phyloP scores from a whole-genome alignment of 768 basidiomycete genomes.

The Suillus placidus region DNA sequence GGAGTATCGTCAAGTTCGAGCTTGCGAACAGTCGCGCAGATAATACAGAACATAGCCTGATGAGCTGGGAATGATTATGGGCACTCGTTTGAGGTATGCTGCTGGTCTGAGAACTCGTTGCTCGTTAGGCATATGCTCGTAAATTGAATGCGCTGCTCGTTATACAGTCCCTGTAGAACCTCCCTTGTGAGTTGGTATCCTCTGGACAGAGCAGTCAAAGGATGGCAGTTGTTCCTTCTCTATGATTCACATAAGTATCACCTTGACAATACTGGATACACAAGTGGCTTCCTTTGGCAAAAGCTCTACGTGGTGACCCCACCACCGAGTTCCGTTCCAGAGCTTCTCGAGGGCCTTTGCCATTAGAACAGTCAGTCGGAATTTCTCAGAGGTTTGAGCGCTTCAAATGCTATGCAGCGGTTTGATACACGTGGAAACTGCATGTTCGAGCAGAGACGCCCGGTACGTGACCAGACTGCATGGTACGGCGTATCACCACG shows the following conservation, averaged over 20 bases:
- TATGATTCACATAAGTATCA: not conserved
- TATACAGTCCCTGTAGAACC: not conserved
- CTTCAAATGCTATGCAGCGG: not conserved
- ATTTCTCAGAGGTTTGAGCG: not conserved
- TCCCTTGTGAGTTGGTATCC: not conserved
- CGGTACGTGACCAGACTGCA: not conserved
- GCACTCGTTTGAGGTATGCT: not conserved
- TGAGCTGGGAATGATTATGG: not conserved
- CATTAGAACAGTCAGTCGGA: not conserved
- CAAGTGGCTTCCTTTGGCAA: not conserved
- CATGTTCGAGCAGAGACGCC: not conserved
- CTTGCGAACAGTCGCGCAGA: not conserved
- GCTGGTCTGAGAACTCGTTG: not conserved
- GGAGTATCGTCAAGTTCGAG: not conserved
- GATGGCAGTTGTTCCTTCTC: not conserved
- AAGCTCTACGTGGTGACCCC: not conserved
- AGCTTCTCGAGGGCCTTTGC: not conserved
- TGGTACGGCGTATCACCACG: not conserved
- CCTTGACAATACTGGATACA: not conserved
- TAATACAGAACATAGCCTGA: not conserved
- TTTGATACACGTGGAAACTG: not conserved
- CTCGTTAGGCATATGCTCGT: not conserved
- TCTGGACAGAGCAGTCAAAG: not conserved
- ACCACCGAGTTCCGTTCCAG: not conserved
- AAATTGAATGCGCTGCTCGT: not conserved